A percentile compares a stretch with the other conserved stretches of the same genome.
phyloP scores from a whole-genome alignment of 2,329 filamentous ascomycete genomes.

The Myotisia sp. region DNA sequence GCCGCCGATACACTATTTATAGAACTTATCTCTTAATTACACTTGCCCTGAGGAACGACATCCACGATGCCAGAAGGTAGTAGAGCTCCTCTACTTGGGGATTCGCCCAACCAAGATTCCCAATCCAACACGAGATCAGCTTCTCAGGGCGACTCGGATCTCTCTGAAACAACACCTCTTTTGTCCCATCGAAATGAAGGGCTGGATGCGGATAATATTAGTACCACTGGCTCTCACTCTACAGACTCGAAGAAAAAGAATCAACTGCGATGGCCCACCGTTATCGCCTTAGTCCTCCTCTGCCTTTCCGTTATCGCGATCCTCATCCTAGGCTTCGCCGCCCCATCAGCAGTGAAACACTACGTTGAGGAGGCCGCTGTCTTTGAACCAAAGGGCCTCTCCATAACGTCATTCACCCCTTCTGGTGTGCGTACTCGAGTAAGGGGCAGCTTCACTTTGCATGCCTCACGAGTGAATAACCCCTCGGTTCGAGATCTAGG shows the following conservation, averaged over 20 bases:
- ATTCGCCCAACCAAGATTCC: too few species aligned
- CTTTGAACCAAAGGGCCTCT: slow-evolving; percentile 68
- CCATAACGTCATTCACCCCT: slow-evolving; percentile 69
- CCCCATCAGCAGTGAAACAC: slow-evolving; percentile 64
- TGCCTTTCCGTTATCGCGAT: slow-evolving; percentile 51
- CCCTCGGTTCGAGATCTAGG: slow-evolving; percentile 61
- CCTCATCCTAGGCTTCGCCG: slow-evolving; percentile 64
- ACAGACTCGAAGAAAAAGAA: slow-evolving; percentile 9
- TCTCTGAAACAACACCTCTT: slow-evolving; percentile 31
- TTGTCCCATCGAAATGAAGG: slow-evolving; percentile 23
- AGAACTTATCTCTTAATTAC: too few species aligned
- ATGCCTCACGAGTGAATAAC: slow-evolving; percentile 60
- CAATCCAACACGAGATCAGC: not conserved
- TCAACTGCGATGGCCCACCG: slow-evolving; percentile 56
- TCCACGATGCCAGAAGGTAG: not conserved
- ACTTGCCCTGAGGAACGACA: not conserved
- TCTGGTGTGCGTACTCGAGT: slow-evolving; percentile 66
- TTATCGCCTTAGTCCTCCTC: slow-evolving; percentile 56
- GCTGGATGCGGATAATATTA: slow-evolving; percentile 1
- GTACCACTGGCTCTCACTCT: not conserved
- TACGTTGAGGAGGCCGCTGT: slow-evolving; percentile 75
- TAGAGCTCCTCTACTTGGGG: not conserved
- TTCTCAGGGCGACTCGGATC: not conserved
- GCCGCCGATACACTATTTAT: too few species aligned
- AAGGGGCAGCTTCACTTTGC: slow-evolving; percentile 67